Conservation (phyloP, 2,329 filamentous ascomycete species). For the Penicillium brevicompactum region DNA sequence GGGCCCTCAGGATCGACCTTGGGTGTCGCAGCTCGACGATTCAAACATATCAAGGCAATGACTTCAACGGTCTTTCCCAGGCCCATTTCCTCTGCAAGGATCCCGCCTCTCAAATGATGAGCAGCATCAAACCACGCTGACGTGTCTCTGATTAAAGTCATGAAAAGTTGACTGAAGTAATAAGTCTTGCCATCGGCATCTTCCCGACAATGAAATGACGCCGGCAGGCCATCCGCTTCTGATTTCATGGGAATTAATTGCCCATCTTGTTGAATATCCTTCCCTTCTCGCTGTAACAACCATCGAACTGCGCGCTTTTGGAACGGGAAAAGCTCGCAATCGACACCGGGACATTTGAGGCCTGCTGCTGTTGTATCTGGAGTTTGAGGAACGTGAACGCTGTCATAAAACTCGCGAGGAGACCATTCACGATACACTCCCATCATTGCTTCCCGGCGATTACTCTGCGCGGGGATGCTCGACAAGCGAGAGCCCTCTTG, state of each 20-base stretch:
- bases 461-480: not conserved
- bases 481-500: slow-evolving; percentile 17
- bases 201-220: slow-evolving; percentile 40
- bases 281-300: slow-evolving; percentile 49
- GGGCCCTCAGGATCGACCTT: slow-evolving; percentile 27
- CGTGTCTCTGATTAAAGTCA: slow-evolving; percentile 41
- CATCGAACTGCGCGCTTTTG: slow-evolving; percentile 51
- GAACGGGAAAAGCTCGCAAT: slow-evolving; percentile 50
- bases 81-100: slow-evolving; percentile 55
- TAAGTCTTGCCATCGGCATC: slow-evolving; percentile 43
- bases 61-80: slow-evolving; percentile 55
- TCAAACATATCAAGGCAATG: slow-evolving; percentile 48
- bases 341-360: slow-evolving; percentile 37
- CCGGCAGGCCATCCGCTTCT: slow-evolving; percentile 28
- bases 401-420: slow-evolving; percentile 50
- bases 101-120: slow-evolving; percentile 43
- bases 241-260: slow-evolving; percentile 22
- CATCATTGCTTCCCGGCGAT: slow-evolving; percentile 15
- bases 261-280: slow-evolving; percentile 36
- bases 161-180: slow-evolving; percentile 46
- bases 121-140: slow-evolving; percentile 35
- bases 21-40: slow-evolving; percentile 30
- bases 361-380: slow-evolving; percentile 34
- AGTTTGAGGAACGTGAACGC: slow-evolving; percentile 47
- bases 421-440: slow-evolving; percentile 27